phyloP scores from a whole-genome alignment of 2,329 filamentous ascomycete genomes.

The Aspergillus bombycis region DNA sequence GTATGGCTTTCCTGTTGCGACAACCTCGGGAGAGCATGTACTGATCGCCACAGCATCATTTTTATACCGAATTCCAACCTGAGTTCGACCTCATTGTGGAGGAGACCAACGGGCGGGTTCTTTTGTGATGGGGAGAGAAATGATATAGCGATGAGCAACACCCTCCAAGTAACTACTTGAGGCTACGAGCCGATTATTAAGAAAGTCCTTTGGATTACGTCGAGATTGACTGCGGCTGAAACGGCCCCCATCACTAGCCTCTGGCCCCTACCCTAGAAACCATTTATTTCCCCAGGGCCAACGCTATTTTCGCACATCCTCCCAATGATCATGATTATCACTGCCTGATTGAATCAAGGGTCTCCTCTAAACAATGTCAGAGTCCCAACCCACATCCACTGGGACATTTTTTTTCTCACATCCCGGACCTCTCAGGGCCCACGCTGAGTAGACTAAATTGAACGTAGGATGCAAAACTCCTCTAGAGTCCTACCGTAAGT shows the following conservation, averaged over 20 bases:
- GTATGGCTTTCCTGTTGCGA: conserved; percentile 23
- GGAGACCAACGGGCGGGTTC: conserved; percentile 39
- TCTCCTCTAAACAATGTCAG: neutral
- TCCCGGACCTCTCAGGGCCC: neutral
- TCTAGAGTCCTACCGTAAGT: neutral
- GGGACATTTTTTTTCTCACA: neutral
- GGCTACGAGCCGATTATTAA: neutral
- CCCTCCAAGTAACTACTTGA: neutral
- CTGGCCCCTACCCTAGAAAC: neutral
- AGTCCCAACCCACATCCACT: neutral
- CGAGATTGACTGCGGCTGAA: neutral
- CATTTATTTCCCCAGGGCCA: neutral
- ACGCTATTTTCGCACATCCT: neutral
- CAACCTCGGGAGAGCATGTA: neutral
- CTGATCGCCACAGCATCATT: conserved; percentile 37
- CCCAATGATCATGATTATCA: neutral
- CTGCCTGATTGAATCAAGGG: neutral
- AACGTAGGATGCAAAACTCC: neutral
- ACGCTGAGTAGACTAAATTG: neutral
- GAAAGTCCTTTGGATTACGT: neutral
- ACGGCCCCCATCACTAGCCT: conserved; percentile 1
- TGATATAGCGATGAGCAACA: neutral
- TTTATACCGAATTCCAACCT: conserved; percentile 45
- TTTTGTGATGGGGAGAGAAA: conserved; percentile 17
- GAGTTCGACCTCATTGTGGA: conserved; percentile 44